Percentiles rank a stretch among this genome's conserved stretches.
These are phyloP conservation scores for Pyricularia sp. DNA, from an alignment of 2,329 filamentous ascomycete species.

Conservation along the genomic window DNA sequence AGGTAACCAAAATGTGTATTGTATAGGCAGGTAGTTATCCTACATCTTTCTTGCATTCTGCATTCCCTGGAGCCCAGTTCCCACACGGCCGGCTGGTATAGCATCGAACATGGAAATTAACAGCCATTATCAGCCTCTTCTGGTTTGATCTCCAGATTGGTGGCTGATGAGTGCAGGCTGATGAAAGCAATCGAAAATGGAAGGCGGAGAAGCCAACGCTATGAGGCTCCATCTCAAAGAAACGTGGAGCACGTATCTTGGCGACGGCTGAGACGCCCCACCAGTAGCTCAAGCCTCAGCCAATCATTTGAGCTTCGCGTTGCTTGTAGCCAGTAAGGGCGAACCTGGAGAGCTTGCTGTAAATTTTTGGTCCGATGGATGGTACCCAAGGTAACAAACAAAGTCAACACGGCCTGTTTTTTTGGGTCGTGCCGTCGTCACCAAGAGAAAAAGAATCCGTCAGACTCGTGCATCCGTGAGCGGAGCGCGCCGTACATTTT, in stretches of 20 bases:
- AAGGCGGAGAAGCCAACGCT: not conserved
- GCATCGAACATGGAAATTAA: not conserved
- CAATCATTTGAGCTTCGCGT: not conserved
- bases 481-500: not conserved
- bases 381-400: not conserved
- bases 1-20: not conserved
- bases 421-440: conserved; percentile 4
- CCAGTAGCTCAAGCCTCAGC: not conserved
- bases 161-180: not conserved
- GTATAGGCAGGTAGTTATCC: no score
- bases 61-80: not conserved
- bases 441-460: not conserved
- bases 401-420: conserved; percentile 9
- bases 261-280: not conserved
- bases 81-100: not conserved
- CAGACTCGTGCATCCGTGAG: not conserved
- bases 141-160: not conserved
- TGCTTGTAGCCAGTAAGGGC: not conserved
- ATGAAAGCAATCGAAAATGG: not conserved
- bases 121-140: not conserved
- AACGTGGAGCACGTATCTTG: not conserved
- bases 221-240: not conserved
- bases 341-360: not conserved
- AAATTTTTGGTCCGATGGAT: conserved; percentile 1
- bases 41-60: not conserved